Evolutionary conservation across 2,329 filamentous ascomycete species (phyloP).

Genomic region (Hypoxylon sp.): DNA sequence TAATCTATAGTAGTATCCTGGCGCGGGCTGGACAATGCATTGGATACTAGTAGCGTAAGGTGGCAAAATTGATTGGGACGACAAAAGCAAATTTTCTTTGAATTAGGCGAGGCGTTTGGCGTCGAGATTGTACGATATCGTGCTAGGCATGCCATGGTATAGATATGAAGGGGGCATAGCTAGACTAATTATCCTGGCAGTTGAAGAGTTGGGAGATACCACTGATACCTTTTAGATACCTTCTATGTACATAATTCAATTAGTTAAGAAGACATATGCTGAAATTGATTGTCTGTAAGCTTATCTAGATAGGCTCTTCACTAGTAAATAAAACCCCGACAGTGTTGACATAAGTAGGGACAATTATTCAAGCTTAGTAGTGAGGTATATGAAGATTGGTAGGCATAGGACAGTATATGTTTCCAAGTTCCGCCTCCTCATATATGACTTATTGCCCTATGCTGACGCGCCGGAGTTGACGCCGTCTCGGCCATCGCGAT

Average conservation of each 20-base stretch:
- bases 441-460: not conserved
- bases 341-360: not conserved
- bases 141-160: not conserved
- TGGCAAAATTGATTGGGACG: not conserved
- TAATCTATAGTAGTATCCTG: not conserved
- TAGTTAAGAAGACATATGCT: not conserved
- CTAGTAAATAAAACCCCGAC: too few relatives aligned
- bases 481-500: not conserved
- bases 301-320: too few relatives aligned
- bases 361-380: not conserved
- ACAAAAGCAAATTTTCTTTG: not conserved
- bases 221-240: not conserved
- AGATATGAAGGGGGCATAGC: not conserved
- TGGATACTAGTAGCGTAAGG: not conserved
- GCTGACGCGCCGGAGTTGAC: not conserved
- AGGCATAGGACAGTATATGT: not conserved
- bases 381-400: not conserved
- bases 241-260: not conserved
- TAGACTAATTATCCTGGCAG: not conserved
- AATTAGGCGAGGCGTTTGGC: constrained; percentile 38
- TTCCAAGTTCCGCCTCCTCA: not conserved
- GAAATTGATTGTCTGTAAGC: not conserved
- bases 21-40: not conserved
- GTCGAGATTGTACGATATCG: constrained; percentile 10
- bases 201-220: constrained; percentile 8